These are phyloP conservation scores for Salisapilia sapeloensis DNA, from an alignment of 352 stramenopile genomes.

Conservation along the genomic window DNA sequence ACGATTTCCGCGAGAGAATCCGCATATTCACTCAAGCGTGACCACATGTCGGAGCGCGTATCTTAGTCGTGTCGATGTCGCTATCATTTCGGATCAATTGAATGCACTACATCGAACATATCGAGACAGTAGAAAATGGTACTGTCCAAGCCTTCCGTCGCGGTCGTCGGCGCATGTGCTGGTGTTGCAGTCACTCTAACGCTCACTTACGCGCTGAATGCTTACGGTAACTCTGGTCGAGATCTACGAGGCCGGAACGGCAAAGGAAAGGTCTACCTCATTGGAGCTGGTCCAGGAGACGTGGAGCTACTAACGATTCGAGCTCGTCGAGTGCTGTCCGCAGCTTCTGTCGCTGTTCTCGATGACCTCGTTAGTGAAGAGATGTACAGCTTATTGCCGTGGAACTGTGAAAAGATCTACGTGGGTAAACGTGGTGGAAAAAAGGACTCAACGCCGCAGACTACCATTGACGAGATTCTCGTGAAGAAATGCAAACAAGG, in stretches of 20 bases:
- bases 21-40: slow-evolving; percentile 33
- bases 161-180: too few species aligned
- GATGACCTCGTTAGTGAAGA: slow-evolving; percentile 44
- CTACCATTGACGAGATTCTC: slow-evolving; percentile 44
- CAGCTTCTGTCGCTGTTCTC: slow-evolving; percentile 37
- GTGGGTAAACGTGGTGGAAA: slow-evolving; percentile 52
- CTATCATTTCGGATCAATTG: too few species aligned
- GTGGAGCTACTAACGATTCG: slow-evolving; percentile 35
- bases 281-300: slow-evolving; percentile 41
- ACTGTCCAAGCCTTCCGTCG: too few species aligned
- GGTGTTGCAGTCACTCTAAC: too few species aligned
- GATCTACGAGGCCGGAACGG: too few species aligned
- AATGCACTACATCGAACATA: too few species aligned
- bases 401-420: slow-evolving; percentile 42
- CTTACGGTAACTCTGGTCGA: too few species aligned
- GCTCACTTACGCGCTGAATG: too few species aligned
- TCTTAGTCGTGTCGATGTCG: too few species aligned
- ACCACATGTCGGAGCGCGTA: too few species aligned
- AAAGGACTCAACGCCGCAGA: slow-evolving; percentile 42
- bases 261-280: slow-evolving; percentile 47
- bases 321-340: slow-evolving; percentile 18
- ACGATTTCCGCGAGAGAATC: slow-evolving; percentile 51
- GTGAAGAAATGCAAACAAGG: slow-evolving; percentile 25
- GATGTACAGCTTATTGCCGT: slow-evolving; percentile 29
- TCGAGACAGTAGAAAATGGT: too few species aligned